Conservation (phyloP, 805 yeast species). For the Wickerhamomyces kurtzmanii region DNA sequence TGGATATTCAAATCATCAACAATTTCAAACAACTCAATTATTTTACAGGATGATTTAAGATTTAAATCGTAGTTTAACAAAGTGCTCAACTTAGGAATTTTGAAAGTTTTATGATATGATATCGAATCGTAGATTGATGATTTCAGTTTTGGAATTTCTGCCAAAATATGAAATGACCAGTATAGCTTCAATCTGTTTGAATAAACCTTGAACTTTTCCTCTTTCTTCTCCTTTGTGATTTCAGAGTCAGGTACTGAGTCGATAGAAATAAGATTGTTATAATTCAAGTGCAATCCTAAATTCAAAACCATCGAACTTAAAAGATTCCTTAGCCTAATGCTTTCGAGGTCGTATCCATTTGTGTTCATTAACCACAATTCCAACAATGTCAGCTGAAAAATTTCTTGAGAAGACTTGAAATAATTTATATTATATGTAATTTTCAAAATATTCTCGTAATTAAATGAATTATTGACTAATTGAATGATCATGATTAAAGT, state of each 20-base stretch:
- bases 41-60: slow-evolving; percentile 20
- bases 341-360: slow-evolving; percentile 15
- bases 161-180: slow-evolving; percentile 31
- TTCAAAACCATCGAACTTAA: slow-evolving; percentile 12
- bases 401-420: slow-evolving; percentile 7
- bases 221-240: slow-evolving; percentile 11
- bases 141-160: slow-evolving; percentile 9
- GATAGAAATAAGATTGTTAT: slow-evolving; percentile 7
- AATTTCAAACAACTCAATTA: slow-evolving; percentile 20
- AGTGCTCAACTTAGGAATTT: slow-evolving; percentile 24
- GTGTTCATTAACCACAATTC: slow-evolving; percentile 15
- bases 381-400: slow-evolving; percentile 14
- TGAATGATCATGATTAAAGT: slow-evolving; percentile 32
- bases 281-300: slow-evolving; percentile 17
- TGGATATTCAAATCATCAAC: slow-evolving; percentile 12
- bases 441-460: slow-evolving; percentile 5
- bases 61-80: slow-evolving; percentile 23
- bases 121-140: slow-evolving; percentile 2
- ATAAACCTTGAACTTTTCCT: slow-evolving; percentile 14
- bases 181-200: slow-evolving; percentile 26
- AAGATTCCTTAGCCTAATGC: slow-evolving; percentile 11
- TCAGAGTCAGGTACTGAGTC: neutral
- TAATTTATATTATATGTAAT: slow-evolving; percentile 1
- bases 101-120: slow-evolving; percentile 12
- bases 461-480: slow-evolving; percentile 11